Conservation (phyloP, 2,329 filamentous ascomycete genomes). For the Monosporascus sp. region DNA sequence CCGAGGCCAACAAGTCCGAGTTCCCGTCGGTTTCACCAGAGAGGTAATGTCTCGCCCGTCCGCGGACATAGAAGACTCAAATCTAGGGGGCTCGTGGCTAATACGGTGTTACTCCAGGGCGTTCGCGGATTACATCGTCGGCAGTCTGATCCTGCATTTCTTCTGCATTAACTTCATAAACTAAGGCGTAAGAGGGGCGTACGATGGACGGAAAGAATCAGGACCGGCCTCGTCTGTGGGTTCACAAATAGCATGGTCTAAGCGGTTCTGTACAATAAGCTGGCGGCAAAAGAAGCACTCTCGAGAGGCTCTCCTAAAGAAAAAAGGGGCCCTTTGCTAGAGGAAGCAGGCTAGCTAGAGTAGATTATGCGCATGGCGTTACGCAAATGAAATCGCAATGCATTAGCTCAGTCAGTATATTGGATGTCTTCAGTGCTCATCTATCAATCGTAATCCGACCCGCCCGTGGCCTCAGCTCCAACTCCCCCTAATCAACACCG, state of each 20-base stretch:
- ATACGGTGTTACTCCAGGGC: constrained; percentile 50
- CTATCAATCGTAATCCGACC: neutral
- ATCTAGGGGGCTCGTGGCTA: neutral
- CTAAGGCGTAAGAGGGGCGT: constrained; percentile 38
- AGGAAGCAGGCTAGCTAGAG: no score
- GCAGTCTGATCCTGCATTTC: constrained; percentile 93
- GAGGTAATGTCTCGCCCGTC: constrained; percentile 49
- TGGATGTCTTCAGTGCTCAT: no score
- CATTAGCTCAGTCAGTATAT: no score
- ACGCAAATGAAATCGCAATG: no score
- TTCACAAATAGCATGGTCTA: no score
- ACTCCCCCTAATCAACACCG: constrained; percentile 1
- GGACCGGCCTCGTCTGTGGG: no score
- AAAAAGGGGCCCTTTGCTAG: no score
- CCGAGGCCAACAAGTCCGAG: constrained; percentile 71
- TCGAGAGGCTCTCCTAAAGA: no score
- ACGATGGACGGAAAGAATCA: no score
- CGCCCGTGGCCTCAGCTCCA: neutral
- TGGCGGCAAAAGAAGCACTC: no score
- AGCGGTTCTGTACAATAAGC: no score
- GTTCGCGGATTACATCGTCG: constrained; percentile 93
- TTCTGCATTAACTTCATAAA: constrained; percentile 99
- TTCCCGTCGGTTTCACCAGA: constrained; percentile 75
- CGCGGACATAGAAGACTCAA: neutral
- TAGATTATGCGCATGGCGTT: no score